A percentile compares a stretch with the other conserved stretches of the same genome.
These are phyloP conservation scores for Penicillium sp. DNA, from an alignment of 2,329 filamentous ascomycete species.

Conservation along the genomic window DNA sequence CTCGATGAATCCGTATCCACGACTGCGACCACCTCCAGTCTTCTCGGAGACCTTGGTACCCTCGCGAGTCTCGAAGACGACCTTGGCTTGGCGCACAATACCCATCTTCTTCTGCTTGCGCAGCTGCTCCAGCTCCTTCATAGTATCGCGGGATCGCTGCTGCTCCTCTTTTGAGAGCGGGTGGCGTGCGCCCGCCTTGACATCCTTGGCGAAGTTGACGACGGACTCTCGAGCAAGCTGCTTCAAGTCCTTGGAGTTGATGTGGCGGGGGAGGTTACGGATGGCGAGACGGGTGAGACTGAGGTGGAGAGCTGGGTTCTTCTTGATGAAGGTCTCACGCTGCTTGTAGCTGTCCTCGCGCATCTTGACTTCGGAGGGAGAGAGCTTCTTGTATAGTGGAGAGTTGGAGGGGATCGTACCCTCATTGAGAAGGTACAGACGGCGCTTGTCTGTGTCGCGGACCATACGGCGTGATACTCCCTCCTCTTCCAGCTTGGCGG, in stretches of 20 bases:
- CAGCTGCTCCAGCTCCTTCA: constrained; percentile 74
- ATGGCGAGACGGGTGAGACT: constrained; percentile 87
- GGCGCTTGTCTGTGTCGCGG: constrained; percentile 81
- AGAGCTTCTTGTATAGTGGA: constrained; percentile 71
- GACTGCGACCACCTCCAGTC: constrained; percentile 74
- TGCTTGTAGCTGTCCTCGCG: constrained; percentile 83
- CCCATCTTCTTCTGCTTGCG: constrained; percentile 81
- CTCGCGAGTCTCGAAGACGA: constrained; percentile 85
- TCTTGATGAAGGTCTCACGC: constrained; percentile 84
- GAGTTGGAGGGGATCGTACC: constrained; percentile 78
- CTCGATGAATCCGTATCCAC: constrained; percentile 97
- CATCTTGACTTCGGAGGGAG: constrained; percentile 79
- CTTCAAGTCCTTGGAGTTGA: constrained; percentile 86
- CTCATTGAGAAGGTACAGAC: constrained; percentile 83
- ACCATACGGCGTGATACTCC: constrained; percentile 63
- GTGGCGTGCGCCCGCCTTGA: constrained; percentile 72
- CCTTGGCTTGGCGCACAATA: constrained; percentile 87
- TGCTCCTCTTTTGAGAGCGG: constrained; percentile 89
- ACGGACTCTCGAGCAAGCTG: constrained; percentile 87
- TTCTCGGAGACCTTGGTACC: constrained; percentile 80
- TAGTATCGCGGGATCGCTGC: constrained; percentile 73
- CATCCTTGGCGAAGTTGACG: constrained; percentile 89
- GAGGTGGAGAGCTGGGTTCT: constrained; percentile 84
- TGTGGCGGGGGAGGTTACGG: constrained; percentile 81
- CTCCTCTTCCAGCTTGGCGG: constrained; percentile 70